These are phyloP conservation scores for Vitis riparia DNA, from an alignment of 164 flowering plant species.

Conservation along the genomic window DNA sequence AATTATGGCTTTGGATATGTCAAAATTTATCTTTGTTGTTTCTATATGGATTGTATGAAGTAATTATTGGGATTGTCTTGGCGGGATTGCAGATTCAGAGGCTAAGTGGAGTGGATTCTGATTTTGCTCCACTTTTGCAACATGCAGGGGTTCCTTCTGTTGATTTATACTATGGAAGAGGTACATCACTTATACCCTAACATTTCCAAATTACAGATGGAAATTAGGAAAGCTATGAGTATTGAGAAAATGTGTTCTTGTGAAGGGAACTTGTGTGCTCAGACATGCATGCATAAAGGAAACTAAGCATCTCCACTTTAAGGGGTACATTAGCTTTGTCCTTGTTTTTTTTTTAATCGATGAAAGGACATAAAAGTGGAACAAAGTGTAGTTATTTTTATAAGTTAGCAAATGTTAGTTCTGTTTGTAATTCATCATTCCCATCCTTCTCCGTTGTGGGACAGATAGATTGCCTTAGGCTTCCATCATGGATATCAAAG, in stretches of 20 bases:
- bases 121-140: conserved; percentile 90
- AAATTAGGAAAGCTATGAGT: neutral
- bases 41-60: no score
- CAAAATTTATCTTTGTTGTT: neutral
- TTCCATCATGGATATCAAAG: no score
- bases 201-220: neutral
- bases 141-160: conserved; percentile 86
- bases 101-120: conserved; percentile 77
- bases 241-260: neutral
- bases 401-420: no score
- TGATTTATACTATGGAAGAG: conserved; percentile 85
- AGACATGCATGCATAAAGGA: neutral
- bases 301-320: no score
- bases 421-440: no score
- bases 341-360: no score
- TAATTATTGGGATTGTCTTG: conserved; percentile 3
- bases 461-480: no score
- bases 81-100: conserved; percentile 63
- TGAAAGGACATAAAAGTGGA: no score
- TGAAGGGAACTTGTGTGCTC: neutral
- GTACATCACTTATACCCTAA: conserved; percentile 28
- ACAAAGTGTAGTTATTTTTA: no score
- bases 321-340: no score
- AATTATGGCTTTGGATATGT: neutral
- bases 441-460: no score